Evolutionary conservation across 129 eudicot genomes (phyloP).

Genomic region (Rutidosis leptorrhynchoides): DNA sequence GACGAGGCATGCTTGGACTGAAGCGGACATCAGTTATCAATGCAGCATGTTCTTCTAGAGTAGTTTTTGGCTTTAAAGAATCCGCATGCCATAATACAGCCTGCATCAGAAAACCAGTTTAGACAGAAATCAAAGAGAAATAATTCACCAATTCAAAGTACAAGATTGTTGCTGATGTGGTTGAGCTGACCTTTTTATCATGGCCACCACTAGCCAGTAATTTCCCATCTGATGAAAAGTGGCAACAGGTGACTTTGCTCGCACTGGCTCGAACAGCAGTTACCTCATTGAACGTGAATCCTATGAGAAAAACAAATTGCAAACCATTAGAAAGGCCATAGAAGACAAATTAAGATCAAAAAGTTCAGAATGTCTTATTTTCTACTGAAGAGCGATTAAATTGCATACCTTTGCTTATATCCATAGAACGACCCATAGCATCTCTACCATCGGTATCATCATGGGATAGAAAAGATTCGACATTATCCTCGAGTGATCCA

Average conservation of each 20-base stretch:
- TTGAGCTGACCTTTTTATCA: slow-evolving; percentile 89
- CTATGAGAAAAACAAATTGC: slow-evolving; percentile 37
- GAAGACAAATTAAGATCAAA: neutral
- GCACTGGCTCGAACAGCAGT: slow-evolving; percentile 79
- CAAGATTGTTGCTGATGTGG: neutral
- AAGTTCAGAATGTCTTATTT: too few relatives aligned
- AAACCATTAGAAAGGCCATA: too few relatives aligned
- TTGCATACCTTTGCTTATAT: slow-evolving; percentile 71
- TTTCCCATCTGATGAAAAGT: slow-evolving; percentile 95
- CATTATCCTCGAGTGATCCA: slow-evolving; percentile 93
- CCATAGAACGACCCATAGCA: slow-evolving; percentile 79
- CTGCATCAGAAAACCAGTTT: slow-evolving; percentile 48
- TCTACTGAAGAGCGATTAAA: neutral
- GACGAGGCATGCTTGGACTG: slow-evolving; percentile 95
- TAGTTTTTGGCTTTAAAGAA: slow-evolving; percentile 63
- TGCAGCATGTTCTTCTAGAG: slow-evolving; percentile 84
- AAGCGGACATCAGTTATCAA: slow-evolving; percentile 94
- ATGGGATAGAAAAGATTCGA: slow-evolving; percentile 89
- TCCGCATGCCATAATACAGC: slow-evolving; percentile 88
- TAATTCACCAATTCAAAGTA: too few relatives aligned
- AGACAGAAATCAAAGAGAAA: too few relatives aligned
- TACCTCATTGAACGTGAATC: slow-evolving; percentile 85
- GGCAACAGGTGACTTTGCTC: slow-evolving; percentile 86
- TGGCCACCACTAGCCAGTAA: slow-evolving; percentile 97
- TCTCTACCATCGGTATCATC: slow-evolving; percentile 88